These are phyloP conservation scores for Gaultheria prostrata DNA, from an alignment of 148 eudicot genomes.

Conservation along the genomic window DNA sequence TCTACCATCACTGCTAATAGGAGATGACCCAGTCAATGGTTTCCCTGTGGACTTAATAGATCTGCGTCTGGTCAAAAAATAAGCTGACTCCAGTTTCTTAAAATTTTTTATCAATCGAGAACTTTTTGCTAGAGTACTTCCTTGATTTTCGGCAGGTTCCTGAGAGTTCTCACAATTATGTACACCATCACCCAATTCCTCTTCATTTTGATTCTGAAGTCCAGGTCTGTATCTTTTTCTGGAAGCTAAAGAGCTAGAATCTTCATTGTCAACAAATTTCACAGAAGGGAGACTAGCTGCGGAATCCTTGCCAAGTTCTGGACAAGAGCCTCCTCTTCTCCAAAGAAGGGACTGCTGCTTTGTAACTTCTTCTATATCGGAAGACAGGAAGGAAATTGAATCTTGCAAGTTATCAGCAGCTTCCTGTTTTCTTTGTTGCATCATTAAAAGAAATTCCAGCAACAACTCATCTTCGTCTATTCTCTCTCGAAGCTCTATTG, in stretches of 20 bases:
- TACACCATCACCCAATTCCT: slow-evolving; percentile 31
- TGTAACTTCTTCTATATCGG: slow-evolving; percentile 74
- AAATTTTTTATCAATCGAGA: slow-evolving; percentile 81
- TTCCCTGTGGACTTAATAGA: slow-evolving; percentile 47
- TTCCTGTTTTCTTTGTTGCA: slow-evolving; percentile 73
- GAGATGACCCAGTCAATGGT: slow-evolving; percentile 42
- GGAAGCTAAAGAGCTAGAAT: slow-evolving; percentile 35
- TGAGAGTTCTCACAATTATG: slow-evolving; percentile 36
- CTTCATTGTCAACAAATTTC: slow-evolving; percentile 36
- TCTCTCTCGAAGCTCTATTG: slow-evolving; percentile 70
- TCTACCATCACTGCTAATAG: slow-evolving; percentile 61
- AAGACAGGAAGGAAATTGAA: slow-evolving; percentile 66
- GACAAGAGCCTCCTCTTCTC: slow-evolving; percentile 37
- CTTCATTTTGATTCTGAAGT: slow-evolving; percentile 23
- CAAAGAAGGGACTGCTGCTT: slow-evolving; percentile 50
- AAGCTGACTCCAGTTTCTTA: slow-evolving; percentile 84
- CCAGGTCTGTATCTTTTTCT: slow-evolving; percentile 55
- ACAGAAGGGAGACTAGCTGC: slow-evolving; percentile 27
- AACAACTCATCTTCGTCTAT: slow-evolving; percentile 86
- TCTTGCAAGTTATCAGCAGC: slow-evolving; percentile 60
- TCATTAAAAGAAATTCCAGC: slow-evolving; percentile 64
- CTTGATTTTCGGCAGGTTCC: slow-evolving; percentile 31
- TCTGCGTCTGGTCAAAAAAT: slow-evolving; percentile 64
- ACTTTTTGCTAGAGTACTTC: slow-evolving; percentile 45
- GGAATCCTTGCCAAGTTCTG: slow-evolving; percentile 36